Percentiles rank a stretch among this genome's conserved stretches.
phyloP scores from a whole-genome alignment of 2,329 filamentous ascomycete species.

The Parasarocladium wereldwijsianum region DNA sequence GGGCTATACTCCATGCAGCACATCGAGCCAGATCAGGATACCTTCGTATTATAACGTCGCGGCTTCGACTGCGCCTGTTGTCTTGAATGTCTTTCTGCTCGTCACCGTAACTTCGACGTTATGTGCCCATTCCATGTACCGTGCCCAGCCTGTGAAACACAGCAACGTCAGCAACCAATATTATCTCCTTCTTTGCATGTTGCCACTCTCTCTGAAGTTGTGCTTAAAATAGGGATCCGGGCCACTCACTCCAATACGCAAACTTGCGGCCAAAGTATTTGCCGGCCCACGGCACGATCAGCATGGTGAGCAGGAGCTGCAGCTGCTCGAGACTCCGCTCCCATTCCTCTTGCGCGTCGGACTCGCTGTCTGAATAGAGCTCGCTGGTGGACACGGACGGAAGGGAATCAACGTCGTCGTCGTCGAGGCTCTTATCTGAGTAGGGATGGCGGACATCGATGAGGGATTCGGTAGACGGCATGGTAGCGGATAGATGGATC shows the following conservation, averaged over 20 bases:
- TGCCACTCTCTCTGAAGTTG: neutral
- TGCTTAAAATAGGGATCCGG: neutral
- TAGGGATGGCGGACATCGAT: slow-evolving; percentile 24
- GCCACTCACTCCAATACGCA: slow-evolving; percentile 77
- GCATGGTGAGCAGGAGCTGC: slow-evolving; percentile 85
- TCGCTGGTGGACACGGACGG: slow-evolving; percentile 48
- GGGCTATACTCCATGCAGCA: too few species aligned
- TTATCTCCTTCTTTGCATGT: neutral
- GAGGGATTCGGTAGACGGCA: slow-evolving; percentile 3
- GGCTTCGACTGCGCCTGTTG: slow-evolving; percentile 47
- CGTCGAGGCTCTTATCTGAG: slow-evolving; percentile 25
- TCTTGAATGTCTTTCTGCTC: slow-evolving; percentile 48
- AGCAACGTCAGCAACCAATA: slow-evolving; percentile 7
- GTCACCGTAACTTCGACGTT: slow-evolving; percentile 55
- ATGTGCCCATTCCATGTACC: slow-evolving; percentile 92
- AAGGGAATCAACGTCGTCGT: slow-evolving; percentile 46
- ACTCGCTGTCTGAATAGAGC: slow-evolving; percentile 43
- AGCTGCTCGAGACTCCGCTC: slow-evolving; percentile 86
- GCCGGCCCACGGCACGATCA: slow-evolving; percentile 81
- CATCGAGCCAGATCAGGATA: too few species aligned
- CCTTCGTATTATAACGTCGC: slow-evolving; percentile 33
- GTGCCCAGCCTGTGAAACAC: slow-evolving; percentile 75
- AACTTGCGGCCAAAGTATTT: slow-evolving; percentile 93
- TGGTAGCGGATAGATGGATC: neutral
- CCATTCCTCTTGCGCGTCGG: slow-evolving; percentile 91